Evolutionary conservation across 305 asterid genomes (phyloP).

Genomic region (Fraxinus angustifolia): DNA sequence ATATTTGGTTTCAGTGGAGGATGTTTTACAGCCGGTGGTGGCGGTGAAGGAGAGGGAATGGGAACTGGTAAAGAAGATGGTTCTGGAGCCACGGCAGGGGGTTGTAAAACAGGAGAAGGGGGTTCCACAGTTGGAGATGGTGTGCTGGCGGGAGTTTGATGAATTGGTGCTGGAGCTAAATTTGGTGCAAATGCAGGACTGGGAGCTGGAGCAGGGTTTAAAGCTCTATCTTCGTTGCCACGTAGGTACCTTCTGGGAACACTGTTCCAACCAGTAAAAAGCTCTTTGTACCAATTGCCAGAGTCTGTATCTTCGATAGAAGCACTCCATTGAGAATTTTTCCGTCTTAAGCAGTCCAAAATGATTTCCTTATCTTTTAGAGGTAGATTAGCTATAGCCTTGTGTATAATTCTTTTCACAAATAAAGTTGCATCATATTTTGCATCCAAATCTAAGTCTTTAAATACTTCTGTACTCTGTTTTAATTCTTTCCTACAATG

Average conservation of each 20-base stretch:
- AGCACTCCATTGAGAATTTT: slow-evolving; percentile 22
- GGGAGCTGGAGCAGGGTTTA: slow-evolving; percentile 24
- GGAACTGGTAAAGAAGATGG: not conserved
- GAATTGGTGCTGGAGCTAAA: slow-evolving; percentile 24
- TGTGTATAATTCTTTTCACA: slow-evolving; percentile 30
- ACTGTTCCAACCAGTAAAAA: slow-evolving; percentile 30
- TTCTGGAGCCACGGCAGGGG: slow-evolving; percentile 9
- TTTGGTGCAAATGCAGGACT: slow-evolving; percentile 25
- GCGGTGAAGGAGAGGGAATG: not conserved
- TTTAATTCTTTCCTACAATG: slow-evolving; percentile 42
- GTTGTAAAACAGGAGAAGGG: slow-evolving; percentile 23
- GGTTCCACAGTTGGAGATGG: slow-evolving; percentile 25
- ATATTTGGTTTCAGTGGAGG: slow-evolving; percentile 23
- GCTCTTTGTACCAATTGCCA: slow-evolving; percentile 24
- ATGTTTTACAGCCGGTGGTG: not conserved
- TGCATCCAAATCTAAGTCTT: slow-evolving; percentile 26
- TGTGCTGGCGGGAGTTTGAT: slow-evolving; percentile 21
- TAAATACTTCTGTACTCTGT: slow-evolving; percentile 29
- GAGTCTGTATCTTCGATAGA: slow-evolving; percentile 8
- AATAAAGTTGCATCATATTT: slow-evolving; percentile 29
- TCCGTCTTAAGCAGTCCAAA: slow-evolving; percentile 39
- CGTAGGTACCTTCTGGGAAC: slow-evolving; percentile 69
- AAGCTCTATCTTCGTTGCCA: slow-evolving; percentile 7
- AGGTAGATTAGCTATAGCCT: slow-evolving; percentile 35
- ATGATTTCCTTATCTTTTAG: slow-evolving; percentile 29